These are phyloP conservation scores for Hagleromyces aurorensis DNA, from an alignment of 805 yeast species.

Conservation along the genomic window DNA sequence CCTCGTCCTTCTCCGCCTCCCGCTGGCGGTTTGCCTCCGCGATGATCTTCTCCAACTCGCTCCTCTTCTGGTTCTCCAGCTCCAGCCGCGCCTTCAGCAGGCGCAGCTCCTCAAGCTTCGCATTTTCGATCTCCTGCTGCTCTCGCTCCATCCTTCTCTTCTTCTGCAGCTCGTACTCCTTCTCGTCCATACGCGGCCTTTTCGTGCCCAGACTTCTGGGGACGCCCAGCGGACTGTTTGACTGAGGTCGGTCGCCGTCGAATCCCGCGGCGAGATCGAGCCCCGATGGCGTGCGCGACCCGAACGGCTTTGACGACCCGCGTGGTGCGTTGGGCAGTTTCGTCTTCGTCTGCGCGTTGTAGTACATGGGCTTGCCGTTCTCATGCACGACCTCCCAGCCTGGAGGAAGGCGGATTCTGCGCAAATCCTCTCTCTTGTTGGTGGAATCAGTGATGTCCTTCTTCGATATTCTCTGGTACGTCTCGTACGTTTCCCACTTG, in stretches of 20 bases:
- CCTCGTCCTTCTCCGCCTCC: constrained; percentile 17
- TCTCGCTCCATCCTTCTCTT: constrained; percentile 23
- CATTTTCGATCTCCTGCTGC: constrained; percentile 16
- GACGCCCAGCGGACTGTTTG: too few species aligned
- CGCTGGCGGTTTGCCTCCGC: constrained; percentile 33
- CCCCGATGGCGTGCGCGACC: constrained; percentile 6
- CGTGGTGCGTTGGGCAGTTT: constrained; percentile 28
- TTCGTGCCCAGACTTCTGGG: constrained; percentile 7
- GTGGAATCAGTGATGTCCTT: constrained; percentile 25
- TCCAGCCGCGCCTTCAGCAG: constrained; percentile 18
- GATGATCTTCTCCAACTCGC: constrained; percentile 32
- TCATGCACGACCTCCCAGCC: constrained; percentile 32
- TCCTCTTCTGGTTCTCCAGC: constrained; percentile 23
- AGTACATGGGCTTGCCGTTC: constrained; percentile 29
- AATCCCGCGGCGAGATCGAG: constrained; percentile 6
- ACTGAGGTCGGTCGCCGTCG: too few species aligned
- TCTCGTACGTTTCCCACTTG: constrained; percentile 66
- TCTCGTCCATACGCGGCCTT: constrained; percentile 21
- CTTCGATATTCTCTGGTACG: constrained; percentile 83
- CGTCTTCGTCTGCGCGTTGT: constrained; percentile 26
- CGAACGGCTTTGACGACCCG: constrained; percentile 14
- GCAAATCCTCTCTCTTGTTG: constrained; percentile 23
- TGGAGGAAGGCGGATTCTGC: constrained; percentile 28
- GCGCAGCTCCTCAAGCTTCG: constrained; percentile 20
- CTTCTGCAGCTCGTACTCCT: constrained; percentile 27